A percentile compares a stretch with the other conserved stretches of the same genome.
These are phyloP conservation scores for Dipteronia sinensis DNA, from an alignment of 345 rosid species.

Conservation along the genomic window DNA sequence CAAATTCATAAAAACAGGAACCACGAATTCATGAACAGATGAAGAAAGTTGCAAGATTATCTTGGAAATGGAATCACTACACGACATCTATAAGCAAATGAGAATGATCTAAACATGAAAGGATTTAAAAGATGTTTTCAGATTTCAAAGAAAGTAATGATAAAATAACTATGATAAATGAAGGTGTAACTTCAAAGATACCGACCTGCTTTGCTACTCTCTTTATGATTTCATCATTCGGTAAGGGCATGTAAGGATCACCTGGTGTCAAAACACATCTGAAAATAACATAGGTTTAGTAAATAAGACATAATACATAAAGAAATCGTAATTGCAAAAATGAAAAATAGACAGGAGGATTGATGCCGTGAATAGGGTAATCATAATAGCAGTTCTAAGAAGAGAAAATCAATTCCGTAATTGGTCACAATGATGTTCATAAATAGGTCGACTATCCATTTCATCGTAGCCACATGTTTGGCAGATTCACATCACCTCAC, in stretches of 20 bases:
- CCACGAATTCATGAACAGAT: not conserved
- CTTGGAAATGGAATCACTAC: not conserved
- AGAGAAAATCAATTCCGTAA: not conserved
- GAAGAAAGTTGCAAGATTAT: not conserved
- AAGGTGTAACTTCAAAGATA: not conserved
- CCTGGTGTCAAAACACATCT: constrained; percentile 97
- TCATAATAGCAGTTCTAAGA: not conserved
- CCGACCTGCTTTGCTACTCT: constrained; percentile 87
- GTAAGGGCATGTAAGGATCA: constrained; percentile 90
- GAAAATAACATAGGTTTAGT: constrained; percentile 29
- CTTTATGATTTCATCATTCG: constrained; percentile 78
- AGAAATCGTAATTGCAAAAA: not conserved
- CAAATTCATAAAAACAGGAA: not conserved
- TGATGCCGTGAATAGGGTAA: not conserved
- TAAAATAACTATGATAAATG: not conserved
- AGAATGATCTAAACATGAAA: not conserved
- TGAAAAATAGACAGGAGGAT: not conserved
- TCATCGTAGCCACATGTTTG: not conserved
- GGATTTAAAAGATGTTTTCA: not conserved
- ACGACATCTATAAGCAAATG: not conserved
- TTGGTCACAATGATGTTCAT: not conserved
- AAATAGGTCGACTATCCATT: not conserved
- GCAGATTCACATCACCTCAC: not conserved
- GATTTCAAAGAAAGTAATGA: not conserved
- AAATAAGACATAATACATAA: not conserved